These are phyloP conservation scores for Apiospora malaysiana DNA, from an alignment of 2,329 filamentous ascomycete species.

Conservation along the genomic window DNA sequence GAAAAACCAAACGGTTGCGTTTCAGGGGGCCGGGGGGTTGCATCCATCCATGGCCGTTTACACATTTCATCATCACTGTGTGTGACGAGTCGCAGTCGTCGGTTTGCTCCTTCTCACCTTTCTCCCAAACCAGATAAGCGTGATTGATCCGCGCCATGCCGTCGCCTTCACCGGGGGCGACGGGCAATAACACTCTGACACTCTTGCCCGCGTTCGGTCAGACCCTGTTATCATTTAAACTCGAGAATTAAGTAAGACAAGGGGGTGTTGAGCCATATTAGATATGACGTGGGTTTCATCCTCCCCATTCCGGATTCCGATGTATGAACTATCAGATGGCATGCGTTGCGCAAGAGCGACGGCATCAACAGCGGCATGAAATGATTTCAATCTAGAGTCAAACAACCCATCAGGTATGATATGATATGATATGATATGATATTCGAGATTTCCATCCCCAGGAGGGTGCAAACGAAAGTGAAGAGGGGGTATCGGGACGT, in stretches of 20 bases:
- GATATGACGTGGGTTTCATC: not conserved
- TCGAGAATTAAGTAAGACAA: slow-evolving; percentile 3
- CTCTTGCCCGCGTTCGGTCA: not conserved
- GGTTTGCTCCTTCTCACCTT: not conserved
- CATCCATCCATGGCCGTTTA: not conserved
- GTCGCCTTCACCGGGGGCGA: not conserved
- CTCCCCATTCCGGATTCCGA: not conserved
- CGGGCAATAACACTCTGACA: not conserved
- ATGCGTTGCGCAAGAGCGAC: not conserved
- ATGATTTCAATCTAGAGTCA: not conserved
- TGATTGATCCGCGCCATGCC: not conserved
- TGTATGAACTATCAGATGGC: not conserved
- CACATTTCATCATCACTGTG: not conserved
- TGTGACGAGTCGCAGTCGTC: not conserved
- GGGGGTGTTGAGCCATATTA: not conserved
- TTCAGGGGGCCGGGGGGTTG: not conserved
- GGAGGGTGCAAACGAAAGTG: not conserved
- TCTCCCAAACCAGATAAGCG: not conserved
- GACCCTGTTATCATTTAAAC: not conserved
- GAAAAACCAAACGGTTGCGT: not conserved
- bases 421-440: not conserved
- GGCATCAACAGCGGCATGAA: not conserved
- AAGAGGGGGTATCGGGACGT: slow-evolving; percentile 2
- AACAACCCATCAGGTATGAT: too few species aligned
- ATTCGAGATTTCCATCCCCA: not conserved